A percentile compares a stretch with the other conserved stretches of the same genome.
Evolutionary conservation across 2,329 filamentous ascomycete genomes (phyloP).

Genomic region (Colletotrichum spaethianum): DNA sequence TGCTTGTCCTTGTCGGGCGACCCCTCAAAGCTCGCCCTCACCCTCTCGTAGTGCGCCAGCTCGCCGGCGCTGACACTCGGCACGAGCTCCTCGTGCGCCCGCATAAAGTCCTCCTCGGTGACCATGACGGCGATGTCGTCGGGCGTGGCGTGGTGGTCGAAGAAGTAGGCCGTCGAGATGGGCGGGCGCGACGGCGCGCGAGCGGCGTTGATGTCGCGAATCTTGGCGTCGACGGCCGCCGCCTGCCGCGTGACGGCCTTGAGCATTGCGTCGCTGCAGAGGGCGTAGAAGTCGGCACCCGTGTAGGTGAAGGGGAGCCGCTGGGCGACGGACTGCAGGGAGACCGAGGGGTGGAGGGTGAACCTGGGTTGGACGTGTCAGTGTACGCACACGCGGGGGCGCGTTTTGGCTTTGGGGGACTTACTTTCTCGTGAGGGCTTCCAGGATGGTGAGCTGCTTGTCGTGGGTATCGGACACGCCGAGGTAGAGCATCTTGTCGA

Average conservation of each 20-base stretch:
- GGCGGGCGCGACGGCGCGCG: conserved; percentile 52
- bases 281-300: conserved; percentile 95
- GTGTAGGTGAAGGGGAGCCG: conserved; percentile 95
- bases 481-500: conserved; percentile 98
- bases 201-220: conserved; percentile 75
- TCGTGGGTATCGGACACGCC: conserved; percentile 97
- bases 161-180: conserved; percentile 92
- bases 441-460: conserved; percentile 94
- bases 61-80: conserved; percentile 95
- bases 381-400: conserved; percentile 9
- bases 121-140: conserved; percentile 92
- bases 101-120: conserved; percentile 87
- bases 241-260: conserved; percentile 97
- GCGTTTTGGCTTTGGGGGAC: conserved; percentile 51
- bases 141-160: conserved; percentile 88
- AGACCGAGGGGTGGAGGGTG: conserved; percentile 83
- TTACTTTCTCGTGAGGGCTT: conserved; percentile 94
- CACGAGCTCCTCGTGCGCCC: conserved; percentile 88
- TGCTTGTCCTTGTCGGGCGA: conserved; percentile 61
- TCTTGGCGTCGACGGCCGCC: conserved; percentile 84
- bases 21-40: conserved; percentile 87
- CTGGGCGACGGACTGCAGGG: conserved; percentile 80
- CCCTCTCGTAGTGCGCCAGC: conserved; percentile 89
- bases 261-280: conserved; percentile 98
- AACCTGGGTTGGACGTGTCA: conserved; percentile 70